These are phyloP conservation scores for Venturia carpophila DNA, from an alignment of 2,329 filamentous ascomycete species.

Conservation along the genomic window DNA sequence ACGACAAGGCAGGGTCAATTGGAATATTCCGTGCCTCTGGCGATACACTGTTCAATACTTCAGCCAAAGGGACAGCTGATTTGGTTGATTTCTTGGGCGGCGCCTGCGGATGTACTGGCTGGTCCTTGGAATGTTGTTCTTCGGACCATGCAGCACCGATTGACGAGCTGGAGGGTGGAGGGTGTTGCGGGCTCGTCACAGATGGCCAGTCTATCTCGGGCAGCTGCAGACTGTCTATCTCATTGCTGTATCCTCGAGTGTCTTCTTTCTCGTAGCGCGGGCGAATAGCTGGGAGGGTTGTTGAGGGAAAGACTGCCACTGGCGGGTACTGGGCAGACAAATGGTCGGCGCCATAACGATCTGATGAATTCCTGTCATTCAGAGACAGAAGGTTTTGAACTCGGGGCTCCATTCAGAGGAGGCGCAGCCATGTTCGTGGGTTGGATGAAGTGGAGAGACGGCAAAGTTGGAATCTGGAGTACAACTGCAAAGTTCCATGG, in stretches of 20 bases:
- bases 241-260: conserved; percentile 12
- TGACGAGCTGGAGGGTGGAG: not conserved
- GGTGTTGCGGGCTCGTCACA: not conserved
- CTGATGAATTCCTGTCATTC: not conserved
- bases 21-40: conserved; percentile 9
- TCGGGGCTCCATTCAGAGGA: conserved; percentile 16
- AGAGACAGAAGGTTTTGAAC: conserved; percentile 14
- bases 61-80: conserved; percentile 17
- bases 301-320: conserved; percentile 13
- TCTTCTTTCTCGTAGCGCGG: conserved; percentile 15
- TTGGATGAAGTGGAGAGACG: not conserved
- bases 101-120: not conserved
- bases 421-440: conserved; percentile 1
- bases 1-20: not conserved
- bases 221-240: conserved; percentile 16
- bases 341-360: conserved; percentile 13
- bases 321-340: conserved; percentile 5
- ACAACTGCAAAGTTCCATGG: not conserved
- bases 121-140: not conserved
- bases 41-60: conserved; percentile 17
- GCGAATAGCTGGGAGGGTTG: conserved; percentile 15
- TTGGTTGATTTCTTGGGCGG: conserved; percentile 13
- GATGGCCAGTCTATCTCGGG: conserved; percentile 16
- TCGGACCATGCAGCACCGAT: not conserved
- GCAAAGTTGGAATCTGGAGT: not conserved